phyloP scores from a whole-genome alignment of 805 yeast genomes.

The Spathaspora gorwiae region DNA sequence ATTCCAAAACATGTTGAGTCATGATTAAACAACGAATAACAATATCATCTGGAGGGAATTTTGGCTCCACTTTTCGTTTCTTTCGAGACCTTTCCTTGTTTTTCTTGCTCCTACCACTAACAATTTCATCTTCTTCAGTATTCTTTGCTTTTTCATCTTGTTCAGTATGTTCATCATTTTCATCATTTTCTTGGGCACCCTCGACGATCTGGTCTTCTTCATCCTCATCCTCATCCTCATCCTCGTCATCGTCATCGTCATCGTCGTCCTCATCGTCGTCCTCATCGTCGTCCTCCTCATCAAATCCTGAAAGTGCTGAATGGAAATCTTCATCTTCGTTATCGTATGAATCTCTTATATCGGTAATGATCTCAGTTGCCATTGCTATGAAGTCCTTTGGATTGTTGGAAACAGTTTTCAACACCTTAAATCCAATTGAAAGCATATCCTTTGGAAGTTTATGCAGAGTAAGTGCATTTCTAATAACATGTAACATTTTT shows the following conservation, averaged over 20 bases:
- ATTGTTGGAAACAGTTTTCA: conserved; percentile 65
- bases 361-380: conserved; percentile 81
- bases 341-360: conserved; percentile 64
- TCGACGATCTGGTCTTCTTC: conserved; percentile 17
- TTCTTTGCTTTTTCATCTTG: background rate
- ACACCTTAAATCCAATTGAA: conserved; percentile 56
- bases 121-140: background rate
- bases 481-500: conserved; percentile 50
- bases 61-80: conserved; percentile 35
- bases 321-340: conserved; percentile 46
- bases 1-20: conserved; percentile 64
- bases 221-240: conserved; percentile 17
- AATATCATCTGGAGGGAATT: conserved; percentile 41
- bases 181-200: conserved; percentile 11
- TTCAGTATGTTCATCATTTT: conserved; percentile 23
- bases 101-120: background rate
- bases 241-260: conserved; percentile 15
- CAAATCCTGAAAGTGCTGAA: conserved; percentile 40
- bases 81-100: conserved; percentile 12
- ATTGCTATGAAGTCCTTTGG: conserved; percentile 82
- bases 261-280: conserved; percentile 14
- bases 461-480: conserved; percentile 53
- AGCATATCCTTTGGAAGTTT: conserved; percentile 51
- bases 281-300: too few relatives aligned
- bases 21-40: conserved; percentile 62